These are phyloP conservation scores for Penicillium canescens DNA, from an alignment of 495 filamentous ascomycete genomes.

Conservation along the genomic window DNA sequence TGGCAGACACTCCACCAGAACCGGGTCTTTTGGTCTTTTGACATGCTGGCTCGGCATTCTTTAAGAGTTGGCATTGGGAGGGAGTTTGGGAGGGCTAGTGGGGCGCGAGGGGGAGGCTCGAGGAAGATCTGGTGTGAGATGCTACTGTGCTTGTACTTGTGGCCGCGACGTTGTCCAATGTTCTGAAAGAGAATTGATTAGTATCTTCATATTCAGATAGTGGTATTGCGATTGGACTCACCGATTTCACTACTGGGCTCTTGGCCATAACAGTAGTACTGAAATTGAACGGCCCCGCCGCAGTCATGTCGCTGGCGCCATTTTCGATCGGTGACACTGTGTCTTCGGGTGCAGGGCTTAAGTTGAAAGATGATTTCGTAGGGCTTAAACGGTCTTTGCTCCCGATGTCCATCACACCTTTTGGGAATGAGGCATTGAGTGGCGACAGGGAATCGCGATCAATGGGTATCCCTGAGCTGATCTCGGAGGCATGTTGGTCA, in stretches of 20 bases:
- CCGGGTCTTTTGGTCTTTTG: conserved; percentile 77
- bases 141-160: conserved; percentile 97
- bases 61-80: conserved; percentile 88
- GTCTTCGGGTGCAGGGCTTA: conserved; percentile 31
- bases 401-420: conserved; percentile 25
- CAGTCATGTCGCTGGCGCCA: conserved; percentile 40
- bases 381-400: conserved; percentile 38
- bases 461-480: conserved; percentile 40
- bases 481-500: conserved; percentile 31
- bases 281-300: conserved; percentile 83
- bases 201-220: background rate
- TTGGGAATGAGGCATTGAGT: conserved; percentile 51
- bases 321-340: conserved; percentile 39
- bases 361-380: conserved; percentile 43
- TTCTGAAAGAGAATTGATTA: conserved; percentile 47
- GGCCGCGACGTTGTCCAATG: conserved; percentile 88
- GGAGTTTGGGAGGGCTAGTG: conserved; percentile 86
- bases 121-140: conserved; percentile 97
- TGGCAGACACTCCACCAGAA: conserved; percentile 91
- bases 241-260: conserved; percentile 74
- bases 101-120: conserved; percentile 85
- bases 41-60: conserved; percentile 84
- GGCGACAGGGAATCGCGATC: conserved; percentile 68
- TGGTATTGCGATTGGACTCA: conserved; percentile 39
- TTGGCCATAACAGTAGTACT: conserved; percentile 78